Base-by-base conservation (phyloP, 148 eudicot genomes). In the Amaranthus cruentus region DNA sequence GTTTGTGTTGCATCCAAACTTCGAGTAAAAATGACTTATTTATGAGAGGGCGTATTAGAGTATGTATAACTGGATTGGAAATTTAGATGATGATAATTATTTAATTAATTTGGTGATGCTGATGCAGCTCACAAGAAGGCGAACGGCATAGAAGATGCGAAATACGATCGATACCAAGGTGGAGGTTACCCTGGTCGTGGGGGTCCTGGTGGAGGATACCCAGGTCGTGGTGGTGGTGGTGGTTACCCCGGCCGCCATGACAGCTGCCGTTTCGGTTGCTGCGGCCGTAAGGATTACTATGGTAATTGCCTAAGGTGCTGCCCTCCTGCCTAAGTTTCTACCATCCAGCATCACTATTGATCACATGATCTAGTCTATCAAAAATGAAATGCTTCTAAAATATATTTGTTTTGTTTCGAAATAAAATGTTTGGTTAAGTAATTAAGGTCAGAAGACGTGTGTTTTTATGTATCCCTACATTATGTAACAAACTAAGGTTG, bases 201-300 rank as follows among this genome's bases (percentile, higher is more conserved):
- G 4, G 47, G 48, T 46, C 71, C 71, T 3, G 71, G 72, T 11
- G 58, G 72, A 21, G 58, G 72, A 38, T 28, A 28, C 13, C 69
- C 69, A 12, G 72, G 72, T 13, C 38, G 38, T 28, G 63, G 69
- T n/a, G 71, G 72, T 2, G 21, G 72, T 6, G 11, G 72, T 11
- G 58, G 72, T 9, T 28, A 28, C 13, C 69, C 69, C 14, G 50
- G 72, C 21, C 49, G 72, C 2, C 38, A 28, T 28, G 42, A 57
- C 49, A 44, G 61, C 56, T 69, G 72, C 72, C 50, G 72, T 4
- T 69, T 38, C n/a, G 72, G 72, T 7, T 69, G 72, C 5, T 69
- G 72, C 7, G 72, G 72, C 38, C 50, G 72, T 7, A 18, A 21
- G 10, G 72, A 55, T 46, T 69, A 69, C 72, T 28, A 55, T 13